Evolutionary conservation across 2,329 filamentous ascomycete genomes (phyloP).

Genomic region (Didymosphaeria variabile): DNA sequence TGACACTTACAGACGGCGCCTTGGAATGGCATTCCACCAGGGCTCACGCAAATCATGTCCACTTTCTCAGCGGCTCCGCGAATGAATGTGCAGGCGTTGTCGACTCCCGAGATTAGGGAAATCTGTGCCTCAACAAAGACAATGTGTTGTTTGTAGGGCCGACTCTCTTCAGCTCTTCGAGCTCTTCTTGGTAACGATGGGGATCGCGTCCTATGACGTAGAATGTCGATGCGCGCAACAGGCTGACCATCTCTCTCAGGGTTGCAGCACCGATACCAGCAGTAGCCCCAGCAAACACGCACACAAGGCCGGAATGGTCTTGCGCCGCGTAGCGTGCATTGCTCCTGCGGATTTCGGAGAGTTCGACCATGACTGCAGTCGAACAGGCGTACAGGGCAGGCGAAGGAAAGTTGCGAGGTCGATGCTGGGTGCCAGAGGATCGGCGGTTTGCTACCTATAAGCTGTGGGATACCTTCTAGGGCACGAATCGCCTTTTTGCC

Average conservation of each 20-base stretch:
- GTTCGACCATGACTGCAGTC: neutral
- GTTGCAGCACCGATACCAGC: constrained; percentile 36
- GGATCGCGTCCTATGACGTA: constrained; percentile 21
- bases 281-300: constrained; percentile 25
- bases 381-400: neutral
- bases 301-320: constrained; percentile 18
- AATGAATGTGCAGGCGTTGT: constrained; percentile 17
- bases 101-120: constrained; percentile 21
- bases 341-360: constrained; percentile 4
- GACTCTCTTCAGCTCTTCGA: constrained; percentile 15
- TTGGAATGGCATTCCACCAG: constrained; percentile 22
- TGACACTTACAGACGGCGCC: constrained; percentile 20
- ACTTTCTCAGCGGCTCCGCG: constrained; percentile 16
- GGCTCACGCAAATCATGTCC: constrained; percentile 16
- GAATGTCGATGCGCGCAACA: constrained; percentile 21
- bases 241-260: constrained; percentile 30
- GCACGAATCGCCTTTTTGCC: no score
- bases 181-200: constrained; percentile 14
- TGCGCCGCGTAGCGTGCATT: constrained; percentile 21
- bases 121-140: constrained; percentile 39
- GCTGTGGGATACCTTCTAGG: no score
- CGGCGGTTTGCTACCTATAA: neutral
- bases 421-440: neutral
- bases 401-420: neutral
- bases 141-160: constrained; percentile 21